Evolutionary conservation across 305 asterid genomes (phyloP).

Genomic region (Solanum hybrid): DNA sequence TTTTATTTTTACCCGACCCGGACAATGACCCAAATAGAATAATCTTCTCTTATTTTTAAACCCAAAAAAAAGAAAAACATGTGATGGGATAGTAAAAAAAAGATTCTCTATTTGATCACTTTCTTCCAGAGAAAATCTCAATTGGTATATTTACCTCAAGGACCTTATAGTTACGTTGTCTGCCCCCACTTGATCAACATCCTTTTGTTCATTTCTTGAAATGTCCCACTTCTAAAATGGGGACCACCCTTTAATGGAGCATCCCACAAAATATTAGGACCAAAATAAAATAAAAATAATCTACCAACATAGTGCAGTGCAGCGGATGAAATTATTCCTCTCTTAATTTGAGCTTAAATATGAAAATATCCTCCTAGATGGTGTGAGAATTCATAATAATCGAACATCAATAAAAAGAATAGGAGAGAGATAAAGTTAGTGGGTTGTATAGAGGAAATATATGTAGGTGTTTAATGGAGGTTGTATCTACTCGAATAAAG

Average conservation of each 20-base stretch:
- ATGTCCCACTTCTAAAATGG: not conserved
- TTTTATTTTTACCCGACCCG: not conserved
- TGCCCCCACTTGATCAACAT: conserved; percentile 38
- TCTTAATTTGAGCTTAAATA: too few species aligned
- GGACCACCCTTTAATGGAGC: not conserved
- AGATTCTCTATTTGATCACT: conserved; percentile 5
- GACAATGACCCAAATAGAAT: not conserved
- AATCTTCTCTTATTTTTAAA: not conserved
- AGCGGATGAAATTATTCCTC: too few species aligned
- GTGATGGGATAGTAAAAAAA: conserved; percentile 24
- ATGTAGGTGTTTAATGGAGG: not conserved
- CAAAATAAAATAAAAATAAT: not conserved
- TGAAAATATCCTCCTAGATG: too few species aligned
- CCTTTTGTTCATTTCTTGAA: conserved; percentile 2
- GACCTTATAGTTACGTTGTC: conserved; percentile 16
- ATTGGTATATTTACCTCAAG: not conserved
- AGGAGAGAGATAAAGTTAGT: not conserved
- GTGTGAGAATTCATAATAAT: not conserved
- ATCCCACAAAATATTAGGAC: not conserved
- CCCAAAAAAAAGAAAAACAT: conserved; percentile 3
- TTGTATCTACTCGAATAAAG: conserved; percentile 6
- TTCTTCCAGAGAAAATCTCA: not conserved
- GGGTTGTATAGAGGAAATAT: not conserved
- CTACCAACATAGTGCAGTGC: not conserved
- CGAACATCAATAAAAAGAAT: too few species aligned